phyloP scores from a whole-genome alignment of 2,329 filamentous ascomycete species.

The Pseudogymnoascus pannorum region DNA sequence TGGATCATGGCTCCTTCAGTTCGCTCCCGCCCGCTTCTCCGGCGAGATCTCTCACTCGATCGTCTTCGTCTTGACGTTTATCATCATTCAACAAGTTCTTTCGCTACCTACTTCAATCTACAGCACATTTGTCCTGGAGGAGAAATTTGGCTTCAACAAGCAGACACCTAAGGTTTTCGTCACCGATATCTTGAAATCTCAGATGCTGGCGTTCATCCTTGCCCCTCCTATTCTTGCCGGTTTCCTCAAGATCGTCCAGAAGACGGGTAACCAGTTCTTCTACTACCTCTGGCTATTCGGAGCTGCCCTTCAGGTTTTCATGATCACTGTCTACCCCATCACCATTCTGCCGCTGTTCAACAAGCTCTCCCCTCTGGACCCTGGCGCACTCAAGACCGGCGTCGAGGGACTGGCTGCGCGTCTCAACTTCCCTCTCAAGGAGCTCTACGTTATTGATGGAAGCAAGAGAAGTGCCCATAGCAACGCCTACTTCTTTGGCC shows the following conservation, averaged over 20 bases:
- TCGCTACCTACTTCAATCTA: slow-evolving; percentile 80
- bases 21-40: slow-evolving; percentile 68
- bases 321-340: slow-evolving; percentile 93
- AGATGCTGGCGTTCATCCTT: slow-evolving; percentile 71
- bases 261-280: slow-evolving; percentile 91
- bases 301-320: slow-evolving; percentile 81
- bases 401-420: slow-evolving; percentile 78
- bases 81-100: slow-evolving; percentile 70
- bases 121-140: slow-evolving; percentile 90
- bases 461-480: slow-evolving; percentile 83
- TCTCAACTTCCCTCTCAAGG: slow-evolving; percentile 84
- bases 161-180: slow-evolving; percentile 85
- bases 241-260: slow-evolving; percentile 89
- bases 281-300: slow-evolving; percentile 96
- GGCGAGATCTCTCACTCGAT: slow-evolving; percentile 94
- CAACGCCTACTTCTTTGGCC: slow-evolving; percentile 92
- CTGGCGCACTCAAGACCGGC: slow-evolving; percentile 77
- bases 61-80: slow-evolving; percentile 83
- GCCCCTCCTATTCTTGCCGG: slow-evolving; percentile 83
- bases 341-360: slow-evolving; percentile 95
- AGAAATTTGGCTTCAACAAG: slow-evolving; percentile 98
- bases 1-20: slow-evolving; percentile 65
- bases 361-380: slow-evolving; percentile 87
- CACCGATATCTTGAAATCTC: slow-evolving; percentile 84
- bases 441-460: slow-evolving; percentile 91